Base-by-base conservation (phyloP, 2,329 filamentous ascomycete species). In the Talaromyces marneffei region DNA sequence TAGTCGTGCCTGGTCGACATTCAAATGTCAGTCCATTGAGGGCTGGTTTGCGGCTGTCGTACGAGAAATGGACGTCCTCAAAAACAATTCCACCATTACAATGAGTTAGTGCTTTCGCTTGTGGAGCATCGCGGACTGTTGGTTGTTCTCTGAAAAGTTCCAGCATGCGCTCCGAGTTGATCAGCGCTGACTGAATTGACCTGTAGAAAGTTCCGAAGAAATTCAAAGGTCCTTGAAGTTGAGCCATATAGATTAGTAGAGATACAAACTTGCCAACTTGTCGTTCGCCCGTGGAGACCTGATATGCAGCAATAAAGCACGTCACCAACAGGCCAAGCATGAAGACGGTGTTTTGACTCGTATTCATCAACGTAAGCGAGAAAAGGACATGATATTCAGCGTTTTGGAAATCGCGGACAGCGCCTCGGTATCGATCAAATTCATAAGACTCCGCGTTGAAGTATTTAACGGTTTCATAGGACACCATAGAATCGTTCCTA, bases 71-170 rank as follows among this genome's bases (percentile, higher is more conserved):
- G 39, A 97, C 93, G 68, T 94, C 86, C 63, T 92, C 87, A 81
- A 96, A 99, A 20, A 84, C 83, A 63, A 99, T 91, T 65, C 90
- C 88, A 14, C 94, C 94, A 62, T 85, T 80, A 74, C 92, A 97
- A 3, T 82, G 78, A 20, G 80, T 75, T 63, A 97, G 76, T 0
- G 83, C 78, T 52, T 79, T 75, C 1, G 88, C 90, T 59, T 82
- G 79, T 0, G 87, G 85, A 16, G 82, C 82, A 73, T 99, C 94
- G 7, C 93, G 82, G 29, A 99, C 93, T 0, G 91, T 96, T 0
- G 94, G 93, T 68, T 91, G 87, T 70, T 97, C 94, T 75, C 96
- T 96, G 84, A 99, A 97, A 18, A 99, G 81, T 75, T 97, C 94
- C 59, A 99, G 79, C 73, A 99, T 87, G 18, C 94, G 87, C 80